These are phyloP conservation scores for Eragrostis nindensis DNA, from an alignment of 176 grass and related monocot species.

Conservation along the genomic window DNA sequence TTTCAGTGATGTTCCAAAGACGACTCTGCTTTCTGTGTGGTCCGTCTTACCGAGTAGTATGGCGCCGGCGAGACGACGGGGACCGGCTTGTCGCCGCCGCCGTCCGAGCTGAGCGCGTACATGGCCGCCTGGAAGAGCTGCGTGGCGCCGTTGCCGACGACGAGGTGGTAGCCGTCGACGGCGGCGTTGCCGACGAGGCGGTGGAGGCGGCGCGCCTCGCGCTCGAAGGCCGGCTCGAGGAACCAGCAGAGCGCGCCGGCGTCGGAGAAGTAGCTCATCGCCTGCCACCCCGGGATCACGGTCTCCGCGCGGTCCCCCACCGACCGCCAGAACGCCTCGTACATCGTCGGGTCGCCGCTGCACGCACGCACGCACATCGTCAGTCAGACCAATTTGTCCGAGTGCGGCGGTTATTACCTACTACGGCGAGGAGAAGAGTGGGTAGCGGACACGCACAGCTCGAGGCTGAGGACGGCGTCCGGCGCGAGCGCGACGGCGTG, in stretches of 20 bases:
- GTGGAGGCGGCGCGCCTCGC: conserved; percentile 60
- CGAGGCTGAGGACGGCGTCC: conserved; percentile 64
- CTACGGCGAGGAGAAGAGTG: background rate
- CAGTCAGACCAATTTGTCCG: background rate
- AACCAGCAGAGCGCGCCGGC: conserved; percentile 56
- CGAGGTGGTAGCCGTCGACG: conserved; percentile 46
- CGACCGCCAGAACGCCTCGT: conserved; percentile 66
- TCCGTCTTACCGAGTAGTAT: conserved; percentile 62
- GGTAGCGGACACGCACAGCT: conserved; percentile 48
- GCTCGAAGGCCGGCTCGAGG: conserved; percentile 55
- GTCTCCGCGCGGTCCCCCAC: conserved; percentile 33
- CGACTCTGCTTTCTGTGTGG: background rate
- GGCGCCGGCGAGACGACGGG: conserved; percentile 66
- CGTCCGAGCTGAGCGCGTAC: conserved; percentile 52
- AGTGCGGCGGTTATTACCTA: background rate
- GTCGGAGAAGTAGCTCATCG: conserved; percentile 76
- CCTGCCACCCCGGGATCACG: conserved; percentile 47
- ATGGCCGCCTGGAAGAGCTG: conserved; percentile 77
- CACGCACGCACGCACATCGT: background rate
- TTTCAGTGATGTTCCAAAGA: background rate
- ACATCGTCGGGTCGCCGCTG: conserved; percentile 81
- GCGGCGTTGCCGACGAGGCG: conserved; percentile 61
- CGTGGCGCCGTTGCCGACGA: conserved; percentile 76
- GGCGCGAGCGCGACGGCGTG: conserved; percentile 3
- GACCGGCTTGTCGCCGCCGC: conserved; percentile 19